Evolutionary conservation across 2,329 filamentous ascomycete species (phyloP).

Genomic region (Huntiella decipiens): DNA sequence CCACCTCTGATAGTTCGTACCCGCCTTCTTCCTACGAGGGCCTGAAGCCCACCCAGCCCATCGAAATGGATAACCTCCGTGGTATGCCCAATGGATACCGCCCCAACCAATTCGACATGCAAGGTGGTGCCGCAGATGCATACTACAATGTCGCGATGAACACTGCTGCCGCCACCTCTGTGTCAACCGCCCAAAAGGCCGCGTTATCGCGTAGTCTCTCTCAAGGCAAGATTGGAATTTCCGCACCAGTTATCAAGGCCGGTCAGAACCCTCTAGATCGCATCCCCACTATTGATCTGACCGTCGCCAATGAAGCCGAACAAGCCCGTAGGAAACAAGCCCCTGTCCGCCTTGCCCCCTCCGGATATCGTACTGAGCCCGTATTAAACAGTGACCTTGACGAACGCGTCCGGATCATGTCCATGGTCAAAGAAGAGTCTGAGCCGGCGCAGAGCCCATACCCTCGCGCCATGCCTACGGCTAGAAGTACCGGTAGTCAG

Average conservation of each 20-base stretch:
- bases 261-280: constrained; percentile 24
- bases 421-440: constrained; percentile 10
- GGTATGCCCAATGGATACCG: neutral
- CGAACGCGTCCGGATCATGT: constrained; percentile 10
- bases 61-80: constrained; percentile 6
- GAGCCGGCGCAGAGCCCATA: constrained; percentile 6
- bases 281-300: constrained; percentile 30
- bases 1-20: constrained; percentile 25
- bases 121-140: constrained; percentile 2
- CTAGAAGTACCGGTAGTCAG: constrained; percentile 27
- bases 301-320: constrained; percentile 28
- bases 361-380: constrained; percentile 8
- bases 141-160: constrained; percentile 5
- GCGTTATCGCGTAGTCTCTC: constrained; percentile 12
- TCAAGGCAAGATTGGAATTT: constrained; percentile 27
- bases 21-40: constrained; percentile 30
- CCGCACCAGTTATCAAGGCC: constrained; percentile 26
- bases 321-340: constrained; percentile 22
- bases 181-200: constrained; percentile 12
- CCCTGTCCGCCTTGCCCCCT: neutral
- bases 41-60: constrained; percentile 21
- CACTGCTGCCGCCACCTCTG: constrained; percentile 17
- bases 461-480: constrained; percentile 14
- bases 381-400: constrained; percentile 9
- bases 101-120: constrained; percentile 4